These are phyloP conservation scores for Sarocladium brachiariae DNA, from an alignment of 2,329 filamentous ascomycete species.

Conservation along the genomic window DNA sequence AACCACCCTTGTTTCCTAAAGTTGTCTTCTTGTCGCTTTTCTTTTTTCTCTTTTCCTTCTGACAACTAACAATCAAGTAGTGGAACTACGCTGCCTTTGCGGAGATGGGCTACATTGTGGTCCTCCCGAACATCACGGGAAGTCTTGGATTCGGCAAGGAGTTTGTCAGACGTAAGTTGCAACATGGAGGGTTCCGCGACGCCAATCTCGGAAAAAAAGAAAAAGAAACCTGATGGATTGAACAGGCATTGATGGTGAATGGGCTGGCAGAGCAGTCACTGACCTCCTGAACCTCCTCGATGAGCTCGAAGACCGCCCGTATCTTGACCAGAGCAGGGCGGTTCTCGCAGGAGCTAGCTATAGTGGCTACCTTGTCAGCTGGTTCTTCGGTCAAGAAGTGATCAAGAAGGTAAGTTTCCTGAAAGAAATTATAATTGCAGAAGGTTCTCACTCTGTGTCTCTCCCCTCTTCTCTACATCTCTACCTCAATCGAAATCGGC, in stretches of 20 bases:
- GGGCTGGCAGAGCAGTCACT: conserved; percentile 47
- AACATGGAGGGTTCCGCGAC: no score
- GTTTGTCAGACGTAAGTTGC: conserved; percentile 23
- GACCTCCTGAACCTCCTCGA: conserved; percentile 49
- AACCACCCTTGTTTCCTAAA: no score
- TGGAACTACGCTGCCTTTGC: conserved; percentile 52
- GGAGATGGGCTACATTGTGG: conserved; percentile 53
- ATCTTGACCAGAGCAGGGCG: conserved; percentile 45
- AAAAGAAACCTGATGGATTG: no score
- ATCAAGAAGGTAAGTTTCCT: conserved; percentile 32
- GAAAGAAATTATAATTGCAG: not conserved
- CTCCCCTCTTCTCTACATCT: not conserved
- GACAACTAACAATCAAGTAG: conserved; percentile 17
- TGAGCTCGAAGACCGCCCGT: conserved; percentile 42
- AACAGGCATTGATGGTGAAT: conserved; percentile 42
- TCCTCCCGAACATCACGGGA: conserved; percentile 53
- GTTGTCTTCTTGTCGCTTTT: no score
- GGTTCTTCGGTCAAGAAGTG: conserved; percentile 47
- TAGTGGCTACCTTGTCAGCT: conserved; percentile 56
- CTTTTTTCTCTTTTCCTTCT: not conserved
- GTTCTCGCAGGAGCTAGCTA: conserved; percentile 47
- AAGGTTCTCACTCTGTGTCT: not conserved
- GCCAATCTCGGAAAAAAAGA: no score
- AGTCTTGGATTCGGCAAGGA: conserved; percentile 48
- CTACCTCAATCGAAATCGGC: no score